A percentile compares a stretch with the other conserved stretches of the same genome.
Evolutionary conservation across 1,139 yeast genomes (phyloP).

Genomic region (Yamadazyma mexicana): DNA sequence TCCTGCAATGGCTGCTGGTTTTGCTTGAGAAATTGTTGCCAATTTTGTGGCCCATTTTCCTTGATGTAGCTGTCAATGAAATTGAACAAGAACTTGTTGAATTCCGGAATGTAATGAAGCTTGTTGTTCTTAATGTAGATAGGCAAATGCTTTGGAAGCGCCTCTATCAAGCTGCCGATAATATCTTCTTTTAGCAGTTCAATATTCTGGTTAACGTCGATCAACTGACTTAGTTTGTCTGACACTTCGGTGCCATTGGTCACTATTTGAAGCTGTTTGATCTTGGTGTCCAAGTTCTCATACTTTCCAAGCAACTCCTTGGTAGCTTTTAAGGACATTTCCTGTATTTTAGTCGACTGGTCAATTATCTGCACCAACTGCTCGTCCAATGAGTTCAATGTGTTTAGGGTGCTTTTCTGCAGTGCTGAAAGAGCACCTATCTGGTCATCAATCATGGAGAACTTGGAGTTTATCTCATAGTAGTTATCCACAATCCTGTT

Average conservation of each 20-base stretch:
- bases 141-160: slow-evolving; percentile 34
- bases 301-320: slow-evolving; percentile 10
- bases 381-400: slow-evolving; percentile 1
- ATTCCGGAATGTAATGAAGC: slow-evolving; percentile 42
- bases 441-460: slow-evolving; percentile 19
- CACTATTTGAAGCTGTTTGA: slow-evolving; percentile 10
- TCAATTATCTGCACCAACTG: slow-evolving; percentile 1
- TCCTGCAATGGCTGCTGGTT: slow-evolving; percentile 21
- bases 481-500: slow-evolving; percentile 12
- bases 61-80: slow-evolving; percentile 33
- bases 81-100: slow-evolving; percentile 35
- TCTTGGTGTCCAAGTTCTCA: slow-evolving; percentile 9
- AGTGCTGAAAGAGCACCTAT: slow-evolving; percentile 13
- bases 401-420: slow-evolving; percentile 12
- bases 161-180: slow-evolving; percentile 20
- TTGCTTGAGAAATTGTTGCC: slow-evolving; percentile 24
- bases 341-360: slow-evolving; percentile 2
- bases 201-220: slow-evolving; percentile 19
- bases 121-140: slow-evolving; percentile 33
- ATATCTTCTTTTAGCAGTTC: slow-evolving; percentile 23
- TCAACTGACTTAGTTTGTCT: slow-evolving; percentile 18
- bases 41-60: slow-evolving; percentile 14
- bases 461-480: slow-evolving; percentile 18
- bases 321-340: slow-evolving; percentile 1
- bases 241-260: slow-evolving; percentile 16